Base-by-base conservation (phyloP, 169 alveolate genomes). In the Babesia microti region DNA sequence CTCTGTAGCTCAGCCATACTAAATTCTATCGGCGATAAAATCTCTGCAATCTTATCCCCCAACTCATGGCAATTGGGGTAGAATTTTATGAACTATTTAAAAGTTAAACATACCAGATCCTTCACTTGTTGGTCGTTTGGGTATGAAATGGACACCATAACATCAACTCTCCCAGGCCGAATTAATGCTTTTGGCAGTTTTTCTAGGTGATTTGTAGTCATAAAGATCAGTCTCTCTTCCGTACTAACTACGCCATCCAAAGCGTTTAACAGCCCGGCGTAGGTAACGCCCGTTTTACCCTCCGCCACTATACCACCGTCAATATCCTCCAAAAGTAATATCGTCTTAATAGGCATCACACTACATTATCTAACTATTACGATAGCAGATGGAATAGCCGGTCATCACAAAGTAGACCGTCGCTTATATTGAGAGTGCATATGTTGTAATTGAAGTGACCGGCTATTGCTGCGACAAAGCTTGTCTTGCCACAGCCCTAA, bases 401-500 rank as follows among this genome's bases (percentile, higher is more conserved):
- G 40, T 81, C 89, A 42, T 81, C 89, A 19, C 83, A 71, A 27
- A 81, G 35, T 39, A 59, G 63, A 3, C 80, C 78, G 27, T 79
- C 83, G 28, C 74, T 72, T 2, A 81, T 59, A 28, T 81, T 81
- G 19, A 81, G 52, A 22, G 78, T 75, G 17, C 88, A 78, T 4
- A 81, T 69, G 48, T 78, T 78, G 43, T 74, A 69, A 36, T 79
- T 78, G 33, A 78, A 45, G 14, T 66, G 52, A 4, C 89, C 89
- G 6, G 89, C 89, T 24, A 81, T 33, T 3, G 89, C 89, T 41
- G 67, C 47, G 18, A 78, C 78, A 22, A 72, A 75, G 48, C 88
- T 79, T 45, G 83, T 81, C 41, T 81, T 81, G 1, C 89, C 89
- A 40, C 88, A 79, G 9, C 89, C n/a, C n/a, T n/a, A n/a, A n/a